Base-by-base conservation (phyloP, 176 grass and related monocot species). In the Elymus sibiricus region DNA sequence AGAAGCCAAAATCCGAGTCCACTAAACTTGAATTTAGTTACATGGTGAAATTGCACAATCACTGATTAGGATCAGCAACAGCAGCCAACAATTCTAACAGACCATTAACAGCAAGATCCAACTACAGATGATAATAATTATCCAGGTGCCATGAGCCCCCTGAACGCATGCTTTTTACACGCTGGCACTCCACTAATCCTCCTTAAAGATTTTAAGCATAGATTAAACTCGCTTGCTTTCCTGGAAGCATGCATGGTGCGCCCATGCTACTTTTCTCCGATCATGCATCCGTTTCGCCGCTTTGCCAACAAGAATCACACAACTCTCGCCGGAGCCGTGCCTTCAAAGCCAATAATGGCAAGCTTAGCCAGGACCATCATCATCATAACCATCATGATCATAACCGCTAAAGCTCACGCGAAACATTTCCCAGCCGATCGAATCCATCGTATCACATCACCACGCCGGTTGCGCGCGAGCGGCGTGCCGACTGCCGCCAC, bases 261-360 rank as follows among this genome's bases (percentile, higher is more conserved):
- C 53, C 58, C 40, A 58, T 74, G 43, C 44, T 28, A 47, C 83
- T 81, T 80, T 85, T 85, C 22, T 9, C 74, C n/a, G 28, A 60
- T 29, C 44, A 12, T 31, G 76, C 29, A 47, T 37, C 60, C 34
- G 49, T 67, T 69, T 44, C 7, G 31, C 35, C 77, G 15, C 70
- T 89, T 74, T 47, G n/a, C 37, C 11, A 51, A 90, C 63, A 79
- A 60, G 34, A 81, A 77, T 37, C 70, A 67, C 62, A 85, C 70
- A 0, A 22, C 31, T 39, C 61, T 67, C 64, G 31, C 15, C 64
- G 79, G 22, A 85, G 77, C 35, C 88, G 86, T 93, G 91, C 85
- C 91, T 90, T 93, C 3, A 80, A 93, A 93, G 88, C 59, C 76
- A 93, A 88, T 81, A 15, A 83, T 74, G 31, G 72, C 71, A 49